These are phyloP conservation scores for Scutellaria barbata DNA, from an alignment of 257 asterid species.

Conservation along the genomic window DNA sequence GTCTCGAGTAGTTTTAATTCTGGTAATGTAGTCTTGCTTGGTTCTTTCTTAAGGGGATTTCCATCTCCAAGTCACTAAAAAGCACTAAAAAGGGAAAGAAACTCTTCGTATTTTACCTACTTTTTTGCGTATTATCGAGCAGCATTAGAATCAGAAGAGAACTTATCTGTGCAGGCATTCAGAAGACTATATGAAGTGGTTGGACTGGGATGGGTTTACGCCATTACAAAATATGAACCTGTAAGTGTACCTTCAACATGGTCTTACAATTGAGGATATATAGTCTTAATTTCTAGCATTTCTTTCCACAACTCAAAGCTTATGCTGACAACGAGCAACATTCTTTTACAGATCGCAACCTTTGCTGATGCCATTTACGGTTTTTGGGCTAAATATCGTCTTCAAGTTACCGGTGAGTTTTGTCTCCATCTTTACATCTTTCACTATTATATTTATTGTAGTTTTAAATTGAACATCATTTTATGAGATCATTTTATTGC, in stretches of 20 bases:
- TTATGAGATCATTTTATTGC: slow-evolving; percentile 8
- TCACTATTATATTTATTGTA: background rate
- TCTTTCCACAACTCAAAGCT: background rate
- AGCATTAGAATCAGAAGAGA: background rate
- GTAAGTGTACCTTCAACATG: slow-evolving; percentile 51
- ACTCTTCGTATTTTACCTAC: background rate
- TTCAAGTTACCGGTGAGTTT: slow-evolving; percentile 72
- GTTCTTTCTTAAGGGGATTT: background rate
- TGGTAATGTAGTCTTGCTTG: background rate
- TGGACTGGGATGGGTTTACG: slow-evolving; percentile 91
- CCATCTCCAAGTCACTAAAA: background rate
- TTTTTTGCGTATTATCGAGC: background rate
- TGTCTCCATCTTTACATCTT: background rate
- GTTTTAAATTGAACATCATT: background rate
- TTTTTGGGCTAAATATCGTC: slow-evolving; percentile 91
- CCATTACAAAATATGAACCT: slow-evolving; percentile 85
- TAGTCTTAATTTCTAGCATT: background rate
- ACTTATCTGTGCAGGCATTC: slow-evolving; percentile 60
- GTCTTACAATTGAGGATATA: background rate
- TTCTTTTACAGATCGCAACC: slow-evolving; percentile 64
- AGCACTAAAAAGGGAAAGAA: background rate
- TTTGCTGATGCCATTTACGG: slow-evolving; percentile 74
- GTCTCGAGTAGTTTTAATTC: background rate
- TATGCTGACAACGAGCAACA: slow-evolving; percentile 6
- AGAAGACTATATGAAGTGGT: slow-evolving; percentile 82